Evolutionary conservation across 148 eudicot species (phyloP).

Genomic region (Talinum fruticosum): DNA sequence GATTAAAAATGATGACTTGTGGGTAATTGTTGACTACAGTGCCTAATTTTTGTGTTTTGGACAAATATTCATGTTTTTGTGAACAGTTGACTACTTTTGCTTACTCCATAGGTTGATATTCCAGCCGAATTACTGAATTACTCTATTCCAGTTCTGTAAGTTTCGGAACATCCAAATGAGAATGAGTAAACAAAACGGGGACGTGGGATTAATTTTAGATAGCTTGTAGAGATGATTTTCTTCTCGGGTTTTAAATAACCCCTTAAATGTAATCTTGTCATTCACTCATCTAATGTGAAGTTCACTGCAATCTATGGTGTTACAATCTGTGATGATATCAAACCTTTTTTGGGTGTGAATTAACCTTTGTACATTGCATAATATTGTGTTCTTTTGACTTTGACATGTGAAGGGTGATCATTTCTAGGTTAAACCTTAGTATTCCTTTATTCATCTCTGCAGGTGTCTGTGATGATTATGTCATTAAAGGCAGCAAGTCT

Average conservation of each 20-base stretch:
- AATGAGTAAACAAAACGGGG: background rate
- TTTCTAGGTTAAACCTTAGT: background rate
- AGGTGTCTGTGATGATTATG: slow-evolving; percentile 98
- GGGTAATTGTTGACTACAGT: background rate
- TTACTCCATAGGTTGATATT: background rate
- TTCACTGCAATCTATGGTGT: background rate
- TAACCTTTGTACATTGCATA: background rate
- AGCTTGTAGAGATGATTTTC: background rate
- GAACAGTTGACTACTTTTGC: background rate
- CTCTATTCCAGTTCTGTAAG: background rate
- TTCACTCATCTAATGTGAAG: background rate
- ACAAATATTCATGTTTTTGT: background rate
- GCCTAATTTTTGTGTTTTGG: background rate
- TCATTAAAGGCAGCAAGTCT: slow-evolving; percentile 98
- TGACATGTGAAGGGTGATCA: background rate
- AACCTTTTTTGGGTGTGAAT: too few species aligned
- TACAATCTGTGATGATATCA: background rate
- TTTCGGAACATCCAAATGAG: too few species aligned
- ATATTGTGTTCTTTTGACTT: background rate
- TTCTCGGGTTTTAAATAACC: background rate
- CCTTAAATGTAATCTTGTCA: background rate
- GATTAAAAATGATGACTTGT: background rate
- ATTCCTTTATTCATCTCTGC: slow-evolving; percentile 14
- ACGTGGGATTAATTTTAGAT: background rate
- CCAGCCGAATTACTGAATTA: background rate